Evolutionary conservation across 2,329 filamentous ascomycete genomes (phyloP), one percentile per base, ranked within the genome.

Genomic region (Paecilomyces sp.): DNA sequence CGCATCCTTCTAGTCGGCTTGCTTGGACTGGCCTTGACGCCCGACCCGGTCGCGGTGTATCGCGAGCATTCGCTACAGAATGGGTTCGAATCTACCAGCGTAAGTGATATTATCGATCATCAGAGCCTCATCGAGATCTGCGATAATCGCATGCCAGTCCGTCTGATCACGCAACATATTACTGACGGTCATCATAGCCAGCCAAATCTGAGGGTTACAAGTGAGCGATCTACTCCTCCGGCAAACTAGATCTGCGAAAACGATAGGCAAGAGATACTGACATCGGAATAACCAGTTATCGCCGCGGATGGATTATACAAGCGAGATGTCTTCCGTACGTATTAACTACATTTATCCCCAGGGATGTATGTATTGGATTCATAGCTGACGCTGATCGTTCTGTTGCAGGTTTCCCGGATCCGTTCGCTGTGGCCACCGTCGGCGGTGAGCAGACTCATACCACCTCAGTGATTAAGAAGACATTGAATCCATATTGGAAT

Each of bases 401-500:
- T 34, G 58, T 63, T 62, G 28, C 69, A 97, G 94, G 93, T 73
- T 96, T 97, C 67, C 94, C 94, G 61, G 94, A 99, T 77, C 94
- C 94, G 25, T 99, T 99, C 74, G 93, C 94, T 54, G 94, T 99
- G 65, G 93, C 92, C 68, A 99, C 94, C 60, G 87, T 97, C 77
- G 93, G 92, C 77, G 94, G 94, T 75, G 94, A 99, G 78, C 94
- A 99, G 80, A 99, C 94, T 60, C 91, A 92, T 78, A 97, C 94
- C n/a, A 99, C 94, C 11, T 88, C 88, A 41, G 94, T 97, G 67
- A 96, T 94, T 76, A 97, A 97, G 79, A 90, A 94, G 79, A 97
- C 94, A 11, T 81, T 99, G 76, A 97, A 97, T 76, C 94, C 94
- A n/a, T 99, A 99, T 76, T 99, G 94, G 94, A 99, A 99, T 77